Evolutionary conservation across 331 rosid genomes (phyloP).

Genomic region (Rhamnella rubrinervis): DNA sequence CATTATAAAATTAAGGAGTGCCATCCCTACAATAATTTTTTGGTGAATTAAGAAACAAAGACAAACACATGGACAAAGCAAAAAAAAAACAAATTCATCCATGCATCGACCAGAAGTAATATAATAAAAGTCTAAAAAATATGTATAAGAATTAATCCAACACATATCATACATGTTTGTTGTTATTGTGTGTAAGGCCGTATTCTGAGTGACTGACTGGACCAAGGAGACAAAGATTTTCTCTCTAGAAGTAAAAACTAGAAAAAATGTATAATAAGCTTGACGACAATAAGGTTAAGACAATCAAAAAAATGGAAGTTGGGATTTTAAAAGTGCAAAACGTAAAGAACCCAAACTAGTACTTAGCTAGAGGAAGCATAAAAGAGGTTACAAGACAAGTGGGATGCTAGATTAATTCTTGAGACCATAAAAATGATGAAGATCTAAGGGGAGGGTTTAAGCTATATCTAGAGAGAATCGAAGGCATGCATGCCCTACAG

Average conservation of each 20-base stretch:
- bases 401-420: constrained; percentile 7
- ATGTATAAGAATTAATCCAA: background rate
- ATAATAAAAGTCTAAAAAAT: background rate
- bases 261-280: constrained; percentile 13
- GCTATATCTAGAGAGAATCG: constrained; percentile 24
- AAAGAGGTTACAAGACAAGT: background rate
- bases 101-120: background rate
- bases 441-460: constrained; percentile 1
- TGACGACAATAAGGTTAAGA: constrained; percentile 26
- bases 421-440: background rate
- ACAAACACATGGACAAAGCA: background rate
- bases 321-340: constrained; percentile 26
- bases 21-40: background rate
- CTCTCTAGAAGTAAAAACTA: constrained; percentile 21
- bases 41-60: background rate
- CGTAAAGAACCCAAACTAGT: constrained; percentile 14
- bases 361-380: no score
- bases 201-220: background rate
- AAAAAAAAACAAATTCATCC: background rate
- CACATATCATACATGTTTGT: background rate
- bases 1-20: constrained; percentile 5
- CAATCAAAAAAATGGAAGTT: constrained; percentile 24
- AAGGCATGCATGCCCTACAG: background rate
- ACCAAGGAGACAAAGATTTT: constrained; percentile 24
- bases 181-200: background rate